Conservation (phyloP, 495 filamentous ascomycete species). For the Neurospora africana region DNA sequence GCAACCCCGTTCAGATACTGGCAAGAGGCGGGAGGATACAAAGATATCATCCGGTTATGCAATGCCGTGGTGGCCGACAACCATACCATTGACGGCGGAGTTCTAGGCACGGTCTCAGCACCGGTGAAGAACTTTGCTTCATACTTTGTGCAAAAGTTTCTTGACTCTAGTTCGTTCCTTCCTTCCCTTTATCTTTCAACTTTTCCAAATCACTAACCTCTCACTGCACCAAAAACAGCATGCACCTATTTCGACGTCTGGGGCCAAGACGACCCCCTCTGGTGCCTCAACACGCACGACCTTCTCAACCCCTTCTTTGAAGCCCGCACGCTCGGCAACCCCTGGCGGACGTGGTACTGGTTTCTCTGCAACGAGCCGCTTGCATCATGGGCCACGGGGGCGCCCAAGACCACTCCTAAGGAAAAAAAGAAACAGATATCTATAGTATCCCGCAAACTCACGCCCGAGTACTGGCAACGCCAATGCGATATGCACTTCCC, state of each 20-base stretch:
- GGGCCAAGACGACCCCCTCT: constrained; percentile 35
- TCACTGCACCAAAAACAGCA: constrained; percentile 2
- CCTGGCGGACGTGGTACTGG: constrained; percentile 53
- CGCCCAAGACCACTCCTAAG: constrained; percentile 23
- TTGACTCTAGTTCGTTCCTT: constrained; percentile 38
- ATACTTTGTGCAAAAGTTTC: constrained; percentile 36
- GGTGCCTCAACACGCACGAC: constrained; percentile 51
- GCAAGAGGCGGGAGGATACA: constrained; percentile 26
- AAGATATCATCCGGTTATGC: constrained; percentile 41
- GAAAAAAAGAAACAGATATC: constrained; percentile 13
- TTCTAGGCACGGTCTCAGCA: constrained; percentile 12
- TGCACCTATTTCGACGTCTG: constrained; percentile 38
- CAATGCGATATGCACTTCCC: constrained; percentile 56
- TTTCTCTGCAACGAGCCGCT: constrained; percentile 54
- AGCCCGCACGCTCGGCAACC: constrained; percentile 42
- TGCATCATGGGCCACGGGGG: constrained; percentile 30
- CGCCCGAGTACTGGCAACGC: constrained; percentile 45
- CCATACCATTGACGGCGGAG: constrained; percentile 14
- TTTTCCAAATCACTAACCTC: background rate
- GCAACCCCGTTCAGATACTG: constrained; percentile 17
- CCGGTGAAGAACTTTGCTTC: constrained; percentile 40
- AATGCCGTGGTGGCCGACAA: constrained; percentile 15
- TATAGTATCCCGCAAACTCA: constrained; percentile 48
- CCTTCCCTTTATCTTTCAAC: background rate
- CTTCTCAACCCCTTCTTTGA: constrained; percentile 44